A percentile compares a stretch with the other conserved stretches of the same genome.
phyloP scores from a whole-genome alignment of 2,329 filamentous ascomycete species.

The Ceratocystis lukuohia region DNA sequence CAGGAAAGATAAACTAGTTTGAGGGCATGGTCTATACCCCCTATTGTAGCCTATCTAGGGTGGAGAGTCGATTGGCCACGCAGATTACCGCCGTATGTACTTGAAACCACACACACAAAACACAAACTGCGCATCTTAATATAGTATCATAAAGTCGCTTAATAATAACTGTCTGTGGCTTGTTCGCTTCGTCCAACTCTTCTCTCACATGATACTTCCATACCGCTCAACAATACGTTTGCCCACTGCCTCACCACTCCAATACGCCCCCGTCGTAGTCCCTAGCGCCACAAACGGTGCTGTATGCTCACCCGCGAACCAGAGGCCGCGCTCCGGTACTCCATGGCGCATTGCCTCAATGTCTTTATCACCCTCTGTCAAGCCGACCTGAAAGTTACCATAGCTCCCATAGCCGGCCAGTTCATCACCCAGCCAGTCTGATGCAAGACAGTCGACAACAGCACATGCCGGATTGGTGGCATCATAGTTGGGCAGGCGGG shows the following conservation, averaged over 20 bases:
- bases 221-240: constrained; percentile 47
- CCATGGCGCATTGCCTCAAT: constrained; percentile 52
- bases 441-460: constrained; percentile 52
- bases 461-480: constrained; percentile 40
- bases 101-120: neutral
- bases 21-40: no score
- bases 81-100: neutral
- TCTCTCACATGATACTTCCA: constrained; percentile 21
- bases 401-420: constrained; percentile 74
- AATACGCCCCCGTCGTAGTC: constrained; percentile 81
- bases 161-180: neutral
- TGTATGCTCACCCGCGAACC: constrained; percentile 85
- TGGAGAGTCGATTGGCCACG: no score
- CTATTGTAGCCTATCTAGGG: no score
- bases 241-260: constrained; percentile 72
- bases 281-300: constrained; percentile 80
- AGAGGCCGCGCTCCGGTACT: constrained; percentile 54
- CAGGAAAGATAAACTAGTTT: no score
- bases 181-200: no score
- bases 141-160: neutral
- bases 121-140: constrained; percentile 6
- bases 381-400: constrained; percentile 67
- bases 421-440: constrained; percentile 65
- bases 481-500: constrained; percentile 55
- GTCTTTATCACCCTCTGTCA: constrained; percentile 57